Percentiles rank a stretch among this genome's conserved stretches.
Conservation (phyloP, 306 rosid genomes). For the Inga oerstediana region DNA sequence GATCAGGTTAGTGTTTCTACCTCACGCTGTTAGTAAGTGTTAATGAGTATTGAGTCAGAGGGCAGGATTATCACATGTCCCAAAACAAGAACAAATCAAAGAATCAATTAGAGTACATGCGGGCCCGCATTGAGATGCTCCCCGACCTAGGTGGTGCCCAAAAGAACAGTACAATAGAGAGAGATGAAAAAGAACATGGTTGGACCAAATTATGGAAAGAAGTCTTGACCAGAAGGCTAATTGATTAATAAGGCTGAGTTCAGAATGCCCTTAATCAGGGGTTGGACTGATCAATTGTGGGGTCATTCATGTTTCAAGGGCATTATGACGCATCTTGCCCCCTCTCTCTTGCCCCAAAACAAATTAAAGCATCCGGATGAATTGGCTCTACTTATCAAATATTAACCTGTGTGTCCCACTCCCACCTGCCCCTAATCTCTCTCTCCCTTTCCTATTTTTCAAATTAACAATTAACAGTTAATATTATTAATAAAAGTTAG, state of each 20-base stretch:
- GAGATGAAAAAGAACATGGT: neutral
- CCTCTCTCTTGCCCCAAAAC: neutral
- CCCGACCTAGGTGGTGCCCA: neutral
- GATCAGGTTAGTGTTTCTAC: no score
- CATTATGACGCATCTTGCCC: neutral
- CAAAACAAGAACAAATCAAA: neutral
- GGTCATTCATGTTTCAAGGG: constrained; percentile 18
- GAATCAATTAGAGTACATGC: neutral
- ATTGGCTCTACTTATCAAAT: neutral
- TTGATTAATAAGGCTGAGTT: constrained; percentile 45
- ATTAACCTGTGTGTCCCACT: neutral
- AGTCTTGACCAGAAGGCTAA: constrained; percentile 35
- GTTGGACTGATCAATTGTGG: constrained; percentile 23
- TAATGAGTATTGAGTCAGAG: neutral
- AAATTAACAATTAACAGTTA: neutral
- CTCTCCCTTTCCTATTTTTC: neutral
- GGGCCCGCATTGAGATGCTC: neutral
- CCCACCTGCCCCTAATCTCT: neutral
- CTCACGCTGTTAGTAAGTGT: neutral
- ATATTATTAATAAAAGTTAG: neutral
- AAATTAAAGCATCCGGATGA: neutral
- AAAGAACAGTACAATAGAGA: neutral
- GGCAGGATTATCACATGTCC: neutral
- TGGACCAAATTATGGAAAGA: constrained; percentile 32
- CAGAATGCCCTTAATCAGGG: constrained; percentile 43